Evolutionary conservation across 768 basidiomycete species (phyloP), one percentile per base, ranked within the genome.

Genomic region (Lactarius deliciosus): DNA sequence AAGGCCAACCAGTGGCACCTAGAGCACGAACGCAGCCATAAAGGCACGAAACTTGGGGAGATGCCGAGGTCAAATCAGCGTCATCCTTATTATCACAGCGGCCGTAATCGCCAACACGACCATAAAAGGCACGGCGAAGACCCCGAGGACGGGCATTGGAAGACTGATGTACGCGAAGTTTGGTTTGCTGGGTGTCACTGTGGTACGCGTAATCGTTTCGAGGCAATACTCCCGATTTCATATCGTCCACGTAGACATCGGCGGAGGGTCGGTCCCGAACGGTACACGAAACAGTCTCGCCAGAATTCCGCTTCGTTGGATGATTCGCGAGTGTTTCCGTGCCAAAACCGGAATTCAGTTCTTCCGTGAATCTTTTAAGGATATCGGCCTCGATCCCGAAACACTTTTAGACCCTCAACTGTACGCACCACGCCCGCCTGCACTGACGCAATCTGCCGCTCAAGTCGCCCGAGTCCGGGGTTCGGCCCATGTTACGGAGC

Each of bases 141-240:
- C 22, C 83, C 80, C 60, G 74, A 79, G 73, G 76, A 6, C 13
- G 74, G 76, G 28, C 45, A 40, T 15, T 56, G 55, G n/a, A 53
- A 73, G 60, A 91, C 90, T 0, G 77, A 91, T 65, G 84, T 90
- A 4, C 80, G 84, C 57, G 90, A 93, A 70, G 91, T 93, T 1
- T 92, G 91, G 91, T 93, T 92, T 70, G 75, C 89, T 4, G 91
- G 91, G 0, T 85, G 82, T 70, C 90, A 92, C 69, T 84, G 83
- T 56, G 89, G 90, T 89, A 69, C 34, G 81, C 75, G 30, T 38
- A 30, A 2, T 36, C 18, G 25, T 6, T 50, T 57, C 56, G 32
- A 20, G 28, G 2, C 30, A 9, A 28, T 43, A 38, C 18, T 32
- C 50, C 57, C 63, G 36, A 64, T 38, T 55, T 45, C 18, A 55